phyloP scores from a whole-genome alignment of 2,329 filamentous ascomycete genomes.

The Penicillium freii region DNA sequence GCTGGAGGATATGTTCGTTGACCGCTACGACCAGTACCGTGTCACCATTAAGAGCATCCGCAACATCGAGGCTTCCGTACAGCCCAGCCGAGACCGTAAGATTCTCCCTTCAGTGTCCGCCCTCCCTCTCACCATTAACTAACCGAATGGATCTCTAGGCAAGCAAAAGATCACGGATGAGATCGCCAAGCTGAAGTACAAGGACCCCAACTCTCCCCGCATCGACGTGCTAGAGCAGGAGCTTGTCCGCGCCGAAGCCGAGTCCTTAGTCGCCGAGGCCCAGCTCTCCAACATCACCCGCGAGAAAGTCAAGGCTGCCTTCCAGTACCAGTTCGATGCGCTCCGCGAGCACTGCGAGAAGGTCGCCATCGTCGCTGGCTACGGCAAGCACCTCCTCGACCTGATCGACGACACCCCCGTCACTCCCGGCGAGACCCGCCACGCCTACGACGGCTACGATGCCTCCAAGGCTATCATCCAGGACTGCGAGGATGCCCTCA shows the following conservation, averaged over 20 bases:
- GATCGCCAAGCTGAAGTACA: slow-evolving; percentile 98
- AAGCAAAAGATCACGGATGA: slow-evolving; percentile 99
- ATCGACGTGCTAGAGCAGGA: slow-evolving; percentile 98
- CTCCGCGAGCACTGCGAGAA: slow-evolving; percentile 98
- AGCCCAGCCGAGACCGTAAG: slow-evolving; percentile 94
- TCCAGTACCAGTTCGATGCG: slow-evolving; percentile 97
- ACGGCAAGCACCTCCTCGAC: slow-evolving; percentile 96
- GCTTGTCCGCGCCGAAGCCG: slow-evolving; percentile 94
- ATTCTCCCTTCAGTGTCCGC: slow-evolving; percentile 13
- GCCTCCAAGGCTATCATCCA: slow-evolving; percentile 98
- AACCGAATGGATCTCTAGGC: slow-evolving; percentile 51
- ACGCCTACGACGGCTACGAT: slow-evolving; percentile 96
- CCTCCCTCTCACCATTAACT: background rate
- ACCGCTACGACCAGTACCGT: slow-evolving; percentile 98
- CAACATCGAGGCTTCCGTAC: slow-evolving; percentile 97
- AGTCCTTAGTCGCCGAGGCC: slow-evolving; percentile 97
- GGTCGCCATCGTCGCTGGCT: slow-evolving; percentile 94
- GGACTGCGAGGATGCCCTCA: slow-evolving; percentile 95
- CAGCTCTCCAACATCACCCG: slow-evolving; percentile 99
- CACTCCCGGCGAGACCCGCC: slow-evolving; percentile 91
- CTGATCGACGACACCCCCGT: slow-evolving; percentile 95
- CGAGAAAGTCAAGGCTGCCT: slow-evolving; percentile 98
- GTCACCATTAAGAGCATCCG: slow-evolving; percentile 99
- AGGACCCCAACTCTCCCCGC: slow-evolving; percentile 96
- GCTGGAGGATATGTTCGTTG: slow-evolving; percentile 96